phyloP scores from a whole-genome alignment of 2,329 filamentous ascomycete genomes.

The Colletotrichum sp. region DNA sequence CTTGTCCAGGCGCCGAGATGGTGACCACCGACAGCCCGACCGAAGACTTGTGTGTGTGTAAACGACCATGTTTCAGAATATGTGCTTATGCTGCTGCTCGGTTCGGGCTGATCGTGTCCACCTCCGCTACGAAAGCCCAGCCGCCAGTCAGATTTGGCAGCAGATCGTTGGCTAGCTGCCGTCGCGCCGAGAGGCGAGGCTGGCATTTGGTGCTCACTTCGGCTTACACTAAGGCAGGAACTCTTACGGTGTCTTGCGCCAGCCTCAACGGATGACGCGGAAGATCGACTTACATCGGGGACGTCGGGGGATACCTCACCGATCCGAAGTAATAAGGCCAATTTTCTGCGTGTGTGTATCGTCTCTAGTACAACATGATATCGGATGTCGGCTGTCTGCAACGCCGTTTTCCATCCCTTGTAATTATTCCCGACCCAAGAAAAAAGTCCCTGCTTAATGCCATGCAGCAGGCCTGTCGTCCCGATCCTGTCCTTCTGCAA shows the following conservation, averaged over 20 bases:
- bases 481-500: slow-evolving; percentile 9
- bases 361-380: slow-evolving; percentile 10
- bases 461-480: slow-evolving; percentile 7
- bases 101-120: slow-evolving; percentile 7
- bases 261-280: slow-evolving; percentile 17
- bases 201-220: neutral
- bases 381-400: slow-evolving; percentile 15
- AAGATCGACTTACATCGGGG: neutral
- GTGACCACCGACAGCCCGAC: neutral
- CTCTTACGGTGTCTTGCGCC: neutral
- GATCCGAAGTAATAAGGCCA: neutral
- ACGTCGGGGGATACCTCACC: neutral
- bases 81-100: slow-evolving; percentile 19
- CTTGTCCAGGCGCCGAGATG: neutral
- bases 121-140: neutral
- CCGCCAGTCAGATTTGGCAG: neutral
- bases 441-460: slow-evolving; percentile 15
- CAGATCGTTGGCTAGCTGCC: neutral
- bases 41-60: neutral
- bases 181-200: slow-evolving; percentile 6
- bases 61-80: slow-evolving; percentile 11
- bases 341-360: slow-evolving; percentile 3
- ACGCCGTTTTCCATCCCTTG: slow-evolving; percentile 10
- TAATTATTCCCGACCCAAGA: slow-evolving; percentile 8
- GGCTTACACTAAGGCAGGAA: slow-evolving; percentile 10